Conservation (phyloP, 2,329 filamentous ascomycete species). For the Knufia fluminis region DNA sequence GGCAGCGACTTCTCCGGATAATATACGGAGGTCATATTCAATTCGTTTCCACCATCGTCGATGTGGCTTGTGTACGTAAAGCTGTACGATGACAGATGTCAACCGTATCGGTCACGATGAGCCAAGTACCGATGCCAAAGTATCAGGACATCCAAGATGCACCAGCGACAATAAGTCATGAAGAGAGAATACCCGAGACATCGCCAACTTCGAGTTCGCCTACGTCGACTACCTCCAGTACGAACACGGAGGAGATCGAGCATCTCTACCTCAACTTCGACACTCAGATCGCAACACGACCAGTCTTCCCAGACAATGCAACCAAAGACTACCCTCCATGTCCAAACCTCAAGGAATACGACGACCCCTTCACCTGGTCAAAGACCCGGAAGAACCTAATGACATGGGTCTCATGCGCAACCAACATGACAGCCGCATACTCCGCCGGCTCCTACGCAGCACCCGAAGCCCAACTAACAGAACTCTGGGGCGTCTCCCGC, state of each 20-base stretch:
- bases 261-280: conserved; percentile 20
- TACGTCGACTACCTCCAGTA: not conserved
- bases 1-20: too few relatives aligned
- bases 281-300: conserved; percentile 15
- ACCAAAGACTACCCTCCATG: conserved; percentile 15
- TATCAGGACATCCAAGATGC: not conserved
- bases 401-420: conserved; percentile 64
- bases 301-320: conserved; percentile 11
- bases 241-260: conserved; percentile 11
- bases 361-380: conserved; percentile 67
- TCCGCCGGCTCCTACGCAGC: conserved; percentile 72
- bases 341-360: conserved; percentile 58
- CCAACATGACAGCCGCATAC: conserved; percentile 70
- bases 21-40: too few relatives aligned
- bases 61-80: not conserved
- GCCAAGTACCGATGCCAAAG: not conserved
- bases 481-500: conserved; percentile 55
- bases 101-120: not conserved
- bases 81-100: not conserved
- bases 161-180: not conserved
- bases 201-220: not conserved
- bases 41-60: not conserved
- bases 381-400: conserved; percentile 60
- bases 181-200: not conserved
- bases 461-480: conserved; percentile 54